A percentile compares a stretch with the other conserved stretches of the same genome.
These are phyloP conservation scores for Cytospora chrysosperma DNA, from an alignment of 2,329 filamentous ascomycete genomes.

Conservation along the genomic window DNA sequence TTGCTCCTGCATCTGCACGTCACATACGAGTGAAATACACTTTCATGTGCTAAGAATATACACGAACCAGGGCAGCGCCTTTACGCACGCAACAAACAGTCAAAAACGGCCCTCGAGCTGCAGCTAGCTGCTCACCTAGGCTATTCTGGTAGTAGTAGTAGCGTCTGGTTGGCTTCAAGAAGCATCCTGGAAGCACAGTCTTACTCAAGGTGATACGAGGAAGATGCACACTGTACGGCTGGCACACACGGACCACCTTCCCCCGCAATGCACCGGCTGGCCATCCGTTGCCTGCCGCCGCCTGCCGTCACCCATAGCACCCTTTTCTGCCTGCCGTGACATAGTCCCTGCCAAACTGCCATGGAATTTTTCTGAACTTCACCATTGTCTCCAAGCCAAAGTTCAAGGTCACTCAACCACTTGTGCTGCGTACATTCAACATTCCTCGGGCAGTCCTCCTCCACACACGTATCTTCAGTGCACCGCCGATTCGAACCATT, in stretches of 20 bases:
- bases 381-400: neutral
- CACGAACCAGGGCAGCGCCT: neutral
- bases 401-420: no score
- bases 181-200: neutral
- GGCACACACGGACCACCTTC: neutral
- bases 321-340: neutral
- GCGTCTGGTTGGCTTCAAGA: no score
- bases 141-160: no score
- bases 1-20: neutral
- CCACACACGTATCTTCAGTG: neutral
- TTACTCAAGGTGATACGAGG: neutral
- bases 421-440: neutral
- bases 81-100: neutral
- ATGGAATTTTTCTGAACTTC: neutral
- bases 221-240: neutral
- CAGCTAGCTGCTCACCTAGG: neutral
- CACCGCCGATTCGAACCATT: neutral
- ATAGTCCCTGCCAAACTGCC: neutral
- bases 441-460: neutral
- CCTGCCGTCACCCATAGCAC: neutral
- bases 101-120: no score
- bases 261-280: neutral
- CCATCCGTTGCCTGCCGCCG: neutral
- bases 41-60: neutral
- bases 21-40: neutral